These are phyloP conservation scores for Cryphonectria japonica DNA, from an alignment of 2,329 filamentous ascomycete species.

Conservation along the genomic window DNA sequence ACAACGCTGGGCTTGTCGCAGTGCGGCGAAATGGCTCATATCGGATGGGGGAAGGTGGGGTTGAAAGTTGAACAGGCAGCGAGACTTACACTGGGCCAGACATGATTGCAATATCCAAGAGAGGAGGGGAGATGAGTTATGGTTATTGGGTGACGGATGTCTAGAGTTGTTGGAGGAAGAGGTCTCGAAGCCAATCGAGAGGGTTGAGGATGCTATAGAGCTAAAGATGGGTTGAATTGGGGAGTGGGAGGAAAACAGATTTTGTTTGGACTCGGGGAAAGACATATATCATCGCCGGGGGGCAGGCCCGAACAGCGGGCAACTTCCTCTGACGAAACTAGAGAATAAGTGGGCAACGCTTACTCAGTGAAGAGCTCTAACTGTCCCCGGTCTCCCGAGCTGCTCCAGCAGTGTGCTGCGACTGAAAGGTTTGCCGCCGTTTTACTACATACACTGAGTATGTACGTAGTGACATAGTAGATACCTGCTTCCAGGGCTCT, in stretches of 20 bases:
- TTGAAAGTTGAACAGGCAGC: slow-evolving; percentile 26
- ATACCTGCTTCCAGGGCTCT: background rate
- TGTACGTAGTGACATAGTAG: background rate
- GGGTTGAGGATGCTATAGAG: slow-evolving; percentile 15
- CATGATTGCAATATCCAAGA: slow-evolving; percentile 50
- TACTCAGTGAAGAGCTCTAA: slow-evolving; percentile 9
- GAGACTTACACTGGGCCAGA: slow-evolving; percentile 70
- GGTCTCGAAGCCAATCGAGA: slow-evolving; percentile 26
- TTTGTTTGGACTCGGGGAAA: slow-evolving; percentile 28
- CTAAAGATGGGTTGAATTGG: slow-evolving; percentile 19
- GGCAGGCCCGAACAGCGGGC: slow-evolving; percentile 22
- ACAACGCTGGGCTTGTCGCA: slow-evolving; percentile 31
- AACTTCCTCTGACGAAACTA: slow-evolving; percentile 26
- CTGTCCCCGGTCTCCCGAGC: slow-evolving; percentile 16
- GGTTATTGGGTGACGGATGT: slow-evolving; percentile 17
- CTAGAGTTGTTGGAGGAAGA: slow-evolving; percentile 14
- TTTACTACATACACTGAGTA: background rate
- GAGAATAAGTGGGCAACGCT: slow-evolving; percentile 6
- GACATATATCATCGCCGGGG: slow-evolving; percentile 23
- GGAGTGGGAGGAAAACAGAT: slow-evolving; percentile 26
- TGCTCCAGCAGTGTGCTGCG: background rate
- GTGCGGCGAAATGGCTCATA: slow-evolving; percentile 33
- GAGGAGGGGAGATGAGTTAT: slow-evolving; percentile 33
- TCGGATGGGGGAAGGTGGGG: slow-evolving; percentile 39
- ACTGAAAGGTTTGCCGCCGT: background rate